Conservation (phyloP, 192 early-diverging fungal species). For the Haplosporangium gracile region DNA sequence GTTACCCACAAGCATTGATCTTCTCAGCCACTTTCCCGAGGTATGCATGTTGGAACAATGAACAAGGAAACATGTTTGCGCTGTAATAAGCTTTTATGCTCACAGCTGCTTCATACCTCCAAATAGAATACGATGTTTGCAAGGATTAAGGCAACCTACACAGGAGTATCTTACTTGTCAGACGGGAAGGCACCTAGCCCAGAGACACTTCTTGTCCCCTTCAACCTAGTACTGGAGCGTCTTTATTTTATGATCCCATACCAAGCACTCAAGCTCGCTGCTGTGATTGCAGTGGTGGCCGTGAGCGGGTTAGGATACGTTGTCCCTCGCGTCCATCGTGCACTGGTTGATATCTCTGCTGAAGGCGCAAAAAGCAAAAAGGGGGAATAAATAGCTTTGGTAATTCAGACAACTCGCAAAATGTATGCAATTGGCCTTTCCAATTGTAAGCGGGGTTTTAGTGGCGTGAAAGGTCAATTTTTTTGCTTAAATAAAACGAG, state of each 20-base stretch:
- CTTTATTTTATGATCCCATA: conserved; percentile 52
- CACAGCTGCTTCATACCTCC: not conserved
- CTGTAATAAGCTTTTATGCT: not conserved
- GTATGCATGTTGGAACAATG: conserved; percentile 5
- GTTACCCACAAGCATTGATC: conserved; percentile 9
- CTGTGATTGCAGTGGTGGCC: conserved; percentile 8
- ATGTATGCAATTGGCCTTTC: too few relatives aligned
- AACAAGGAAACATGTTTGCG: too few relatives aligned
- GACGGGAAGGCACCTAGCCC: not conserved
- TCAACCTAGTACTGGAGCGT: conserved; percentile 41
- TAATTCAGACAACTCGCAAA: not conserved
- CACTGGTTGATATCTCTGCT: not conserved
- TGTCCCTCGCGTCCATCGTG: conserved; percentile 20
- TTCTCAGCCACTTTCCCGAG: conserved; percentile 26
- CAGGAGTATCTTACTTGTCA: conserved; percentile 40
- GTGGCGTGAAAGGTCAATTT: too few relatives aligned
- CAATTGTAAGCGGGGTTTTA: too few relatives aligned
- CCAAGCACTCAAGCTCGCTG: conserved; percentile 47
- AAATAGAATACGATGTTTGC: conserved; percentile 44
- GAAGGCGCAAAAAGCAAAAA: not conserved
- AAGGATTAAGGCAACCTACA: conserved; percentile 43
- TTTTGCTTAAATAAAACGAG: too few relatives aligned
- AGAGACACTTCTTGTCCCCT: conserved; percentile 26
- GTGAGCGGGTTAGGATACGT: conserved; percentile 21
- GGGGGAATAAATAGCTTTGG: not conserved